These are phyloP conservation scores for Artemisia argyi DNA, from an alignment of 129 eudicot species.

Conservation along the genomic window DNA sequence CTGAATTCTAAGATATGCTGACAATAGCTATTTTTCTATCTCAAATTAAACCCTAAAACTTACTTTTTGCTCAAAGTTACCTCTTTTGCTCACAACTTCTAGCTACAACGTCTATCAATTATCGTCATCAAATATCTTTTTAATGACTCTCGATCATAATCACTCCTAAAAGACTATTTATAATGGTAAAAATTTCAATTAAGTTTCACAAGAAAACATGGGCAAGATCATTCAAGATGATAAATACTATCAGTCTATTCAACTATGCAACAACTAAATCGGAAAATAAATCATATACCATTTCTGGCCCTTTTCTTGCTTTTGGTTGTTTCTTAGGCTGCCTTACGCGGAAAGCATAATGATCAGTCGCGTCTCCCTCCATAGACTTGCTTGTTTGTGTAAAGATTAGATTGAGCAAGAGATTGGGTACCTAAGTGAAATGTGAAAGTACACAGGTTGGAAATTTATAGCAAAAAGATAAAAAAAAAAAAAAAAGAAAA, in stretches of 20 bases:
- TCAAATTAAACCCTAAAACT: too few relatives aligned
- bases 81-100: neutral
- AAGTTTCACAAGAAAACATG: neutral
- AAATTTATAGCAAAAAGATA: too few relatives aligned
- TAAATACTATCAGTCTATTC: neutral
- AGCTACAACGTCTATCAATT: neutral
- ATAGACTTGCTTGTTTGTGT: neutral
- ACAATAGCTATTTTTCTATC: too few relatives aligned
- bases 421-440: neutral
- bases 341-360: neutral
- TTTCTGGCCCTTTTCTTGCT: neutral
- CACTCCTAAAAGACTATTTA: neutral
- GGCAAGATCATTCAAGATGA: neutral
- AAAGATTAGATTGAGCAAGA: slow-evolving; percentile 11
- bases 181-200: neutral
- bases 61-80: neutral
- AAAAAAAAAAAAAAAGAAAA: too few relatives aligned
- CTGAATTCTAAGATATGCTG: too few relatives aligned
- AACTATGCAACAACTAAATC: neutral
- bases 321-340: neutral
- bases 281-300: slow-evolving; percentile 5
- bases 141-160: neutral
- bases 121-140: neutral
- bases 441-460: neutral
- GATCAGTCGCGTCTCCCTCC: neutral